Conservation (phyloP, 192 early-diverging fungal genomes). For the Backusella psychrophila region DNA sequence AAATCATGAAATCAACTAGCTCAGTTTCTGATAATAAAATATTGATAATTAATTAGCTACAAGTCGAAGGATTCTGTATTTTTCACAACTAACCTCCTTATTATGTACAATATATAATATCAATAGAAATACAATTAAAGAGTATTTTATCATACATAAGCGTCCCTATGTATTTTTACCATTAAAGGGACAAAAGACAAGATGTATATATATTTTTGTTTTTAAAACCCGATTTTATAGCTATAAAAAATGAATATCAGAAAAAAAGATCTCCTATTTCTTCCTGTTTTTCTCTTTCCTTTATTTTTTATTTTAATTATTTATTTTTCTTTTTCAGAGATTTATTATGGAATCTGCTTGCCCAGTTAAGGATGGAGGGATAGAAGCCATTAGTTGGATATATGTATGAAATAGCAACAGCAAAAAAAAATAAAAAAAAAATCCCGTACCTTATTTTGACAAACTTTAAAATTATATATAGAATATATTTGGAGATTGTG, state of each 20-base stretch:
- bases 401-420: neutral
- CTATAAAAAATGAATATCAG: neutral
- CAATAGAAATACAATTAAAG: neutral
- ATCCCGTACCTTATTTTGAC: neutral
- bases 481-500: constrained; percentile 46
- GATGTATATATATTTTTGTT: neutral
- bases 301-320: neutral
- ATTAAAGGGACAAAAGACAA: neutral
- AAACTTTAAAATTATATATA: constrained; percentile 9
- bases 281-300: neutral
- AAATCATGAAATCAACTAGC: neutral
- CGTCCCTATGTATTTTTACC: neutral
- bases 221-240: neutral
- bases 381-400: constrained; percentile 13
- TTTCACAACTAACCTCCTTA: neutral
- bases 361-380: neutral
- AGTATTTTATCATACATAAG: neutral
- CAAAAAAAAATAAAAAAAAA: neutral
- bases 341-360: constrained; percentile 6
- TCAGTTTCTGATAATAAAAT: neutral
- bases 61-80: neutral
- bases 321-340: neutral
- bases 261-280: neutral
- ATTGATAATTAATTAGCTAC: neutral
- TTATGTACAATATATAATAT: neutral